These are phyloP conservation scores for Salix udensis DNA, from an alignment of 345 rosid genomes.

Conservation along the genomic window DNA sequence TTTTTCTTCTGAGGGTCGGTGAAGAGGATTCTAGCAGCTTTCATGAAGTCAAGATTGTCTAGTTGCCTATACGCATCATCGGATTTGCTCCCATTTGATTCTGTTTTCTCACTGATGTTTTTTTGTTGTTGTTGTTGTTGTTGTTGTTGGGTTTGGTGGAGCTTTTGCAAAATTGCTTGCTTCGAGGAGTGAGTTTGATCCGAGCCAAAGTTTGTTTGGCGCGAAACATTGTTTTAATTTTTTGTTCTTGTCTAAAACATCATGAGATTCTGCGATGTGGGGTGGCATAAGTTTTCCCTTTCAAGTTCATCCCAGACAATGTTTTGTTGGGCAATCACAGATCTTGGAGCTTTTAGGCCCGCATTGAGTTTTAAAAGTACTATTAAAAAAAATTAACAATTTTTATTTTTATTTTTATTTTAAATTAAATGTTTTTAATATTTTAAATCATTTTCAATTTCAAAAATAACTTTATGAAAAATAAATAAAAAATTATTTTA, in stretches of 20 bases:
- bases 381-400: too few relatives aligned
- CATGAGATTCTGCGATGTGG: neutral
- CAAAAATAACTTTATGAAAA: too few relatives aligned
- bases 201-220: slow-evolving; percentile 32
- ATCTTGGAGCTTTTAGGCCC: neutral
- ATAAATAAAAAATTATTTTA: too few relatives aligned
- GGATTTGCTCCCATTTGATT: slow-evolving; percentile 46
- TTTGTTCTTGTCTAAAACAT: slow-evolving; percentile 8
- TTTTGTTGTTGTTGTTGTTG: slow-evolving; percentile 3
- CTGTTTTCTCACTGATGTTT: slow-evolving; percentile 26
- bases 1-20: slow-evolving; percentile 54
- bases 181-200: slow-evolving; percentile 11
- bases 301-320: neutral
- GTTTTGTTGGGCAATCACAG: neutral
- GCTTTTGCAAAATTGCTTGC: slow-evolving; percentile 28
- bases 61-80: slow-evolving; percentile 56
- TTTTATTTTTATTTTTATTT: too few relatives aligned
- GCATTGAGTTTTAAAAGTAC: too few relatives aligned
- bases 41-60: slow-evolving; percentile 69
- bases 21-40: slow-evolving; percentile 77
- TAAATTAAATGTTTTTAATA: too few relatives aligned
- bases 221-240: slow-evolving; percentile 38
- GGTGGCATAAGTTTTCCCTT: neutral
- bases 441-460: too few relatives aligned
- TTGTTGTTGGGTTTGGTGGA: slow-evolving; percentile 11